Percentiles rank a stretch among this genome's conserved stretches.
These are phyloP conservation scores for Sugiyamaella neomexicana DNA, from an alignment of 1,139 yeast genomes.

Conservation along the genomic window DNA sequence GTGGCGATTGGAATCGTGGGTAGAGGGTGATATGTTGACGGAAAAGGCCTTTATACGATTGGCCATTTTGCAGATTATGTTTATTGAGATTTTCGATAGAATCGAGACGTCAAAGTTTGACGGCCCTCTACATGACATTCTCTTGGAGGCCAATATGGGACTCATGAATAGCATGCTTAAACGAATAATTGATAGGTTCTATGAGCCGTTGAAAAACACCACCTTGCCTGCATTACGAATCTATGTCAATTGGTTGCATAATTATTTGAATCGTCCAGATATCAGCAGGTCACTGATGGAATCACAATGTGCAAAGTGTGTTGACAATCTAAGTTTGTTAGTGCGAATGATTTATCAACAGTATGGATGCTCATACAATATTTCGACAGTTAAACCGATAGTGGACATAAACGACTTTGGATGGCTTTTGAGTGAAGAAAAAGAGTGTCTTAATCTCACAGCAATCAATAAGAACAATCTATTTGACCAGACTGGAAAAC, in stretches of 20 bases:
- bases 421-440: neutral
- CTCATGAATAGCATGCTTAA: neutral
- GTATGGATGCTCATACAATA: neutral
- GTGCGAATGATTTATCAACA: neutral
- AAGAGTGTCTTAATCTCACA: neutral
- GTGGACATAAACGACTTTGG: neutral
- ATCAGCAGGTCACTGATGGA: neutral
- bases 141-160: neutral
- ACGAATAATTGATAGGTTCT: neutral
- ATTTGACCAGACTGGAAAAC: too few species aligned
- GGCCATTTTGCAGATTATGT: constrained; percentile 1
- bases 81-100: neutral
- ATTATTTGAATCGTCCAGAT: neutral
- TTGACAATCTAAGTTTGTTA: neutral
- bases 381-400: neutral
- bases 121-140: neutral
- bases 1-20: neutral
- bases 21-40: neutral
- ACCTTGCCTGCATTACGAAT: constrained; percentile 10
- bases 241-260: constrained; percentile 10
- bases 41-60: neutral
- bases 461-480: neutral
- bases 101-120: neutral
- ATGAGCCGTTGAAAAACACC: neutral
- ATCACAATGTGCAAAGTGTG: neutral